Evolutionary conservation across 495 filamentous ascomycete species (phyloP), one percentile per base, ranked within the genome.

Genomic region (Lepraria neglecta): DNA sequence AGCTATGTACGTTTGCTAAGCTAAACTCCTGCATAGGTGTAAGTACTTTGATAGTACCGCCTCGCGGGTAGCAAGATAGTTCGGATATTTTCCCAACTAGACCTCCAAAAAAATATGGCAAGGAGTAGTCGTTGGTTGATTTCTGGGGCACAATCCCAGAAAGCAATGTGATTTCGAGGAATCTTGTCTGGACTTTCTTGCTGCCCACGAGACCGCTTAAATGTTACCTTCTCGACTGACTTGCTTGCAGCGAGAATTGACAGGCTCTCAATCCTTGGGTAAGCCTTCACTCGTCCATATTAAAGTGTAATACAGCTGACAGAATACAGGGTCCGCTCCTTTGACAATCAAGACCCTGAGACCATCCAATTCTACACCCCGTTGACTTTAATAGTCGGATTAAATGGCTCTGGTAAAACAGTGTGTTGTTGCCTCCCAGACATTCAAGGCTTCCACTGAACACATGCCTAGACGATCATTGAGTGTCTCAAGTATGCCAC

Each of bases 401-500:
- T 89, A 68, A 98, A 98, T 78, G 94, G 94, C 59, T 96, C 92
- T 10, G 94, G 95, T 47, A 98, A 98, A 76, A 98, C 94, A 50
- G 82, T 84, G 74, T 24, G 76, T 67, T 17, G 24, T 31, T 0
- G 12, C 27, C 42, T 12, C 14, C 24, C 30, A 10, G 10, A 43
- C 54, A 17, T 61, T 38, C 11, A 21, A 9, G 9, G 10, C 38
- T 21, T 48, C 24, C 52, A 59, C 43, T 58, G 28, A 59, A 54
- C 48, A 35, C 12, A 40, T 44, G 45, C 54, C 11, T 65, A 87
- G 82, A 97, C 95, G 50, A 96, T 98, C 71, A 97, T 98, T 75
- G 94, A 98, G 72, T 96, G 94, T 70, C 90, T 98, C 67, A 97
- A 97, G 71, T 98, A 96, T 87, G 92, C 88, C 48, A 96, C 95